phyloP scores from a whole-genome alignment of 2,329 filamentous ascomycete species.

The Fusarium keratoplasticum region DNA sequence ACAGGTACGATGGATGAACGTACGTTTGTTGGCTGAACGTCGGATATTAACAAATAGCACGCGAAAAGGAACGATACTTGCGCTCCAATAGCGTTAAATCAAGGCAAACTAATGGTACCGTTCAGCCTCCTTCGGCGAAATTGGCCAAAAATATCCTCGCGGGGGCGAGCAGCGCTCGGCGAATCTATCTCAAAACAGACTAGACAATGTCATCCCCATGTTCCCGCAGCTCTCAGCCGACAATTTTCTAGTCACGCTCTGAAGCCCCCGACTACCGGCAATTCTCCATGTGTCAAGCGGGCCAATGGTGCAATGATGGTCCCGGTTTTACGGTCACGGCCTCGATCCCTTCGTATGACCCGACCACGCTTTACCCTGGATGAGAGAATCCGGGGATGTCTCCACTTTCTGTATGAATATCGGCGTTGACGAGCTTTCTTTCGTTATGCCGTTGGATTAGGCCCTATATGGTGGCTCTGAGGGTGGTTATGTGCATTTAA shows the following conservation, averaged over 20 bases:
- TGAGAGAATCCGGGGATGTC: neutral
- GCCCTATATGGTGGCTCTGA: too few species aligned
- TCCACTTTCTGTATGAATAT: neutral
- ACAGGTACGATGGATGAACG: neutral
- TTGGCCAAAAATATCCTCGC: neutral
- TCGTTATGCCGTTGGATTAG: too few species aligned
- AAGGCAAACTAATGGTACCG: neutral
- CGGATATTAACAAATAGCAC: neutral
- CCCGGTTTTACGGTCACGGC: neutral
- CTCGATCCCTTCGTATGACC: neutral
- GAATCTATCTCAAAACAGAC: neutral
- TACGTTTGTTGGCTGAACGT: neutral
- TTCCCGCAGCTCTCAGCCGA: neutral
- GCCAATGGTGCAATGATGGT: neutral
- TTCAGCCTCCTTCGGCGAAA: neutral
- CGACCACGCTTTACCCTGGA: neutral
- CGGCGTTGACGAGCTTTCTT: neutral
- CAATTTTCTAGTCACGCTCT: neutral
- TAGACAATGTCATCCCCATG: neutral
- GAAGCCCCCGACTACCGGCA: neutral
- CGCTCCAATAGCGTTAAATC: neutral
- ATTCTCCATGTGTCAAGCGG: neutral
- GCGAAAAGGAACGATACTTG: neutral
- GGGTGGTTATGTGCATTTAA: too few species aligned
- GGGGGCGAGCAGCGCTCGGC: neutral